phyloP scores from a whole-genome alignment of 2,329 filamentous ascomycete species.

The Fusarium equiseti region DNA sequence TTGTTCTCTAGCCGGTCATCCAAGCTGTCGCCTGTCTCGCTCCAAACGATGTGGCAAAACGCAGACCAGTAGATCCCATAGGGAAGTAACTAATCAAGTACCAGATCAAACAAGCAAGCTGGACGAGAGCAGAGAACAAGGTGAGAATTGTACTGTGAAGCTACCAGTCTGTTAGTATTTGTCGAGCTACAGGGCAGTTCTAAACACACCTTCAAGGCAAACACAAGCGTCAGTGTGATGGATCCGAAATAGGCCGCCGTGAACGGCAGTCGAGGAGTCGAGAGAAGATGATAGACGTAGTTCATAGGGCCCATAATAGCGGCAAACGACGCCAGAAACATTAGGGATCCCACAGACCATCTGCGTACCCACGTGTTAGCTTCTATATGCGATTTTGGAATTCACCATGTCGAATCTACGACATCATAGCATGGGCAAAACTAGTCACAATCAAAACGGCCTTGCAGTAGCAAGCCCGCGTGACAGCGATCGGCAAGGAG shows the following conservation, averaged over 20 bases:
- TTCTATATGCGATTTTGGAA: constrained; percentile 26
- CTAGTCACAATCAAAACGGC: constrained; percentile 24
- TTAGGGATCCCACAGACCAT: constrained; percentile 91
- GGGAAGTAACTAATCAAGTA: constrained; percentile 98
- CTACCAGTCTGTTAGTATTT: constrained; percentile 59
- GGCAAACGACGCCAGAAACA: constrained; percentile 93
- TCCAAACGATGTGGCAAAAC: constrained; percentile 88
- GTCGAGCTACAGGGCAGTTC: neutral
- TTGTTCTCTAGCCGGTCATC: constrained; percentile 75
- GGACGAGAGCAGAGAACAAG: constrained; percentile 83
- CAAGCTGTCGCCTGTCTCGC: constrained; percentile 86
- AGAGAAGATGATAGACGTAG: constrained; percentile 87
- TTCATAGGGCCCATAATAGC: constrained; percentile 91
- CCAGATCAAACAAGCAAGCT: constrained; percentile 87
- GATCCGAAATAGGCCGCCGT: constrained; percentile 95
- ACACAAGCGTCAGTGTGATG: constrained; percentile 89
- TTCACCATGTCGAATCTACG: constrained; percentile 28
- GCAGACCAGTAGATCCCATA: constrained; percentile 90
- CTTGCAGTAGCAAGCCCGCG: constrained; percentile 20
- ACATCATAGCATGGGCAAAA: constrained; percentile 34
- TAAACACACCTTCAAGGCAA: constrained; percentile 88
- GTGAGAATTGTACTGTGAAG: constrained; percentile 88
- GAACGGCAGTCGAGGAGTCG: constrained; percentile 87
- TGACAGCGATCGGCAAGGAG: constrained; percentile 32
- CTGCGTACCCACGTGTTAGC: constrained; percentile 62